Conservation (phyloP, 2,329 filamentous ascomycete genomes). For the Septoria linicola region DNA sequence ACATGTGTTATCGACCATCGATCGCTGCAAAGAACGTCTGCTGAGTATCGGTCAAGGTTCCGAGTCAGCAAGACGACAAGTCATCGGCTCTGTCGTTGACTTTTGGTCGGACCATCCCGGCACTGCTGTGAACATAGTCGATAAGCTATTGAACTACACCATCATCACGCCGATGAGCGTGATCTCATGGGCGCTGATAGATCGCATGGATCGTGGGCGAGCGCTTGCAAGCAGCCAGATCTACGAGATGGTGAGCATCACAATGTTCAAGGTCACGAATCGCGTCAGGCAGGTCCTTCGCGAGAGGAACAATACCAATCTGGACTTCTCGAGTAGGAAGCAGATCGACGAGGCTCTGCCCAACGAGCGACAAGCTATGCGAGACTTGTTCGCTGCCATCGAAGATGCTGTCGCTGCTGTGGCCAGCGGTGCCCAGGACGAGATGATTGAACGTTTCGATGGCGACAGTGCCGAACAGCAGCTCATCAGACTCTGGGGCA, state of each 20-base stretch:
- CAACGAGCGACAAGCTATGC: constrained; percentile 71
- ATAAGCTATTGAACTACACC: constrained; percentile 96
- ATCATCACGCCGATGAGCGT: constrained; percentile 85
- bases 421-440: constrained; percentile 70
- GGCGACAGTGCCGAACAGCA: constrained; percentile 58
- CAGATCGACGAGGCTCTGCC: constrained; percentile 65
- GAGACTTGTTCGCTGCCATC: constrained; percentile 75
- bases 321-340: constrained; percentile 57
- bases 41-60: constrained; percentile 74
- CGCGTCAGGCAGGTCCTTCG: constrained; percentile 77
- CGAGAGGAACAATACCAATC: constrained; percentile 58
- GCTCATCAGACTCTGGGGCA: constrained; percentile 75
- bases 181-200: constrained; percentile 82
- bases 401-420: constrained; percentile 74
- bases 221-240: constrained; percentile 72
- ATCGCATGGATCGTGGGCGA: constrained; percentile 52
- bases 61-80: constrained; percentile 76
- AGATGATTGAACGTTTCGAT: constrained; percentile 68
- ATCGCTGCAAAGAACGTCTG: constrained; percentile 87
- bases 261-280: constrained; percentile 84
- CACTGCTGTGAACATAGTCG: constrained; percentile 85
- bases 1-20: constrained; percentile 92
- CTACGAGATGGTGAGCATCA: constrained; percentile 87
- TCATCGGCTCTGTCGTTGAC: constrained; percentile 82
- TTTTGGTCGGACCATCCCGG: constrained; percentile 95